These are phyloP conservation scores for Ophiostoma sp. DNA, from an alignment of 2,329 filamentous ascomycete genomes.

Conservation along the genomic window DNA sequence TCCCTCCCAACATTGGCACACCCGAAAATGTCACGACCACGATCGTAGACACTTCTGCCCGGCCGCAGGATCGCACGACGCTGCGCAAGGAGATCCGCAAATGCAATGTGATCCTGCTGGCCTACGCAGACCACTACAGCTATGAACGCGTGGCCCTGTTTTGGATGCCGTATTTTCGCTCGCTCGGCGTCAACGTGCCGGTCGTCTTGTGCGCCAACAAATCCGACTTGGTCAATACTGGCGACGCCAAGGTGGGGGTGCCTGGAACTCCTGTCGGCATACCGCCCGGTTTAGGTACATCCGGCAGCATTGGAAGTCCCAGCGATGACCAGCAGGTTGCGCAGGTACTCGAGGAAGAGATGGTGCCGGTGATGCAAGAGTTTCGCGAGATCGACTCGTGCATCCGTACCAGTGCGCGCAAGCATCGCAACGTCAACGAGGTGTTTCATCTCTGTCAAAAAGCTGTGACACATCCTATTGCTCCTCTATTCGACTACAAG, in stretches of 20 bases:
- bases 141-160: slow-evolving; percentile 96
- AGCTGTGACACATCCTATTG: slow-evolving; percentile 93
- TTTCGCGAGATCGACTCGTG: slow-evolving; percentile 99
- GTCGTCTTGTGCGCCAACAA: slow-evolving; percentile 98
- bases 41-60: slow-evolving; percentile 93
- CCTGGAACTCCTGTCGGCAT: not conserved
- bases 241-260: not conserved
- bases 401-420: slow-evolving; percentile 86
- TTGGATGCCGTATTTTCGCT: slow-evolving; percentile 98
- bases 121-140: slow-evolving; percentile 98
- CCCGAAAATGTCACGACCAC: slow-evolving; percentile 96
- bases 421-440: slow-evolving; percentile 90
- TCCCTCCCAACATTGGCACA: slow-evolving; percentile 86
- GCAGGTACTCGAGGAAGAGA: slow-evolving; percentile 90
- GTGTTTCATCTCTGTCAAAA: slow-evolving; percentile 98
- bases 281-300: not conserved
- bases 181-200: slow-evolving; percentile 95
- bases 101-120: slow-evolving; percentile 91
- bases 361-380: slow-evolving; percentile 96
- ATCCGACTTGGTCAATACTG: slow-evolving; percentile 59
- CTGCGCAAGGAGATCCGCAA: slow-evolving; percentile 93
- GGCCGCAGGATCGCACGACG: slow-evolving; percentile 85
- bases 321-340: slow-evolving; percentile 61
- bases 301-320: slow-evolving; percentile 18
- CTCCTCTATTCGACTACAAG: slow-evolving; percentile 94